Evolutionary conservation across 2,329 filamentous ascomycete genomes (phyloP).

Genomic region (Trichoderma lentiforme): DNA sequence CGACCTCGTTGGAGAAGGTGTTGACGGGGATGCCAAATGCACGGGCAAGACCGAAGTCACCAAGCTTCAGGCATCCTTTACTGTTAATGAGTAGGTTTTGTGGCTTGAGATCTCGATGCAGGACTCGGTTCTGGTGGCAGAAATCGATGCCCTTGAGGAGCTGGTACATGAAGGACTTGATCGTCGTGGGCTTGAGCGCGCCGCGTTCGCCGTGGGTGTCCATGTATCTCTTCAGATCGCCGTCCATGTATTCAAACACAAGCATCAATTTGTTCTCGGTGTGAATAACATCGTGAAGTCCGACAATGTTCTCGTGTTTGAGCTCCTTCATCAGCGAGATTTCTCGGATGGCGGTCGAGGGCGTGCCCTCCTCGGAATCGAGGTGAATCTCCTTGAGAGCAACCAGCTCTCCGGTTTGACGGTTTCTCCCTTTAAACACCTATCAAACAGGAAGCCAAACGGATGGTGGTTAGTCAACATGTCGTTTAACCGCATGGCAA

Average conservation of each 20-base stretch:
- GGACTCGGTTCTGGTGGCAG: constrained; percentile 93
- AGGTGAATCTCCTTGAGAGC: constrained; percentile 98
- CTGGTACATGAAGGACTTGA: constrained; percentile 99
- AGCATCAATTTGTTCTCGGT: constrained; percentile 99
- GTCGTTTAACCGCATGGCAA: neutral
- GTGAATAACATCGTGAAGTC: constrained; percentile 96
- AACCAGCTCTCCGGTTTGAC: constrained; percentile 93
- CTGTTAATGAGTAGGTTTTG: constrained; percentile 95
- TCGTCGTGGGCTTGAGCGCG: constrained; percentile 80
- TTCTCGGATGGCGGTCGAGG: constrained; percentile 94
- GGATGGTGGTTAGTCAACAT: neutral
- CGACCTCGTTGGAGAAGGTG: constrained; percentile 96
- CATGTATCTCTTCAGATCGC: constrained; percentile 98
- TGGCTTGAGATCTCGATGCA: constrained; percentile 93
- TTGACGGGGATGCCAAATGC: constrained; percentile 97
- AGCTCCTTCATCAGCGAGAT: constrained; percentile 99
- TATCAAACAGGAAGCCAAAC: constrained; percentile 35
- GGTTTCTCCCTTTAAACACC: constrained; percentile 98
- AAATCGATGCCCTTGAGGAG: constrained; percentile 93
- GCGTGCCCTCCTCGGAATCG: constrained; percentile 96
- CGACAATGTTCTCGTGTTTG: constrained; percentile 98
- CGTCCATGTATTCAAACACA: constrained; percentile 98
- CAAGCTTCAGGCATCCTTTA: constrained; percentile 85
- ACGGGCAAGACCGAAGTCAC: constrained; percentile 89
- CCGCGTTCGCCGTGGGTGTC: constrained; percentile 87